Percentiles rank a stretch among this genome's conserved stretches.
These are phyloP conservation scores for Nitzschia sp. DNA, from an alignment of 108 stramenopile species.

Conservation along the genomic window DNA sequence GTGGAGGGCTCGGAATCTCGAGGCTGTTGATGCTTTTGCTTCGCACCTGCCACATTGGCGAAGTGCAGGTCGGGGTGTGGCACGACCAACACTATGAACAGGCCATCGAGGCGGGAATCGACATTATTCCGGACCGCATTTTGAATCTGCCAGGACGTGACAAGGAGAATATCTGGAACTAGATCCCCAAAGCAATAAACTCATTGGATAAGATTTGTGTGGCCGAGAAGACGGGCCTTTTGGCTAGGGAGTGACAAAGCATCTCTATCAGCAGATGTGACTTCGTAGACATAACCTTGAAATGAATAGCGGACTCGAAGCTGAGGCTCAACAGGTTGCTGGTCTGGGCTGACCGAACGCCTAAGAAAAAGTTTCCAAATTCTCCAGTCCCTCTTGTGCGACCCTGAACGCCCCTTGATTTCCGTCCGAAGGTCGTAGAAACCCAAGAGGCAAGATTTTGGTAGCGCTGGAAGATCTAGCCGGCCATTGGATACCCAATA, in stretches of 20 bases:
- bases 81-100: conserved; percentile 51
- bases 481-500: conserved; percentile 56
- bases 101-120: conserved; percentile 40
- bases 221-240: conserved; percentile 19
- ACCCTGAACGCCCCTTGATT: background rate
- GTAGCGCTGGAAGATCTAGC: conserved; percentile 40
- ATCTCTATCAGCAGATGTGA: conserved; percentile 30
- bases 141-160: background rate
- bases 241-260: conserved; percentile 23
- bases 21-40: conserved; percentile 56
- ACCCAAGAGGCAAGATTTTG: conserved; percentile 60
- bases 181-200: too few species aligned
- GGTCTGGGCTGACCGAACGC: background rate
- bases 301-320: conserved; percentile 38
- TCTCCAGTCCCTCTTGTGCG: conserved; percentile 9
- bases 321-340: conserved; percentile 7
- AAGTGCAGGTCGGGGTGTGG: conserved; percentile 62
- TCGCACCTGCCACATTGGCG: conserved; percentile 55
- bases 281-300: conserved; percentile 34
- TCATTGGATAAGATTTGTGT: conserved; percentile 24
- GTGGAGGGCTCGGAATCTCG: conserved; percentile 61
- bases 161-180: too few species aligned
- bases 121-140: conserved; percentile 55
- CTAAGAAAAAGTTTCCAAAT: conserved; percentile 8
- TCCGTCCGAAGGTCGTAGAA: conserved; percentile 55